These are phyloP conservation scores for Citrus sp. DNA, from an alignment of 345 rosid species.

Conservation along the genomic window DNA sequence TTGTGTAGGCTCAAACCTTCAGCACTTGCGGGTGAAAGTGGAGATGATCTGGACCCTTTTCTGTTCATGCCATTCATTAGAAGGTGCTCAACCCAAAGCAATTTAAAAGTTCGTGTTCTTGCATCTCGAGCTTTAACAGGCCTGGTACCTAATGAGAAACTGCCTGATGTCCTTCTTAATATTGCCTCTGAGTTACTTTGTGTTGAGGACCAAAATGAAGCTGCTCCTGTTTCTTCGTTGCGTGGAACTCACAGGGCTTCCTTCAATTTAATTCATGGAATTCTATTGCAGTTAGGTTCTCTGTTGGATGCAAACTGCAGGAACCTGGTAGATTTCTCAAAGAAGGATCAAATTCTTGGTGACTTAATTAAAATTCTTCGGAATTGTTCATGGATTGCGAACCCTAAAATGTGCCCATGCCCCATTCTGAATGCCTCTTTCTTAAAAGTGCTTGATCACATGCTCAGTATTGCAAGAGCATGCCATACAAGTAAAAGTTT, in stretches of 20 bases:
- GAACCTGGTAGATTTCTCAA: constrained; percentile 66
- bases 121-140: constrained; percentile 92
- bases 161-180: constrained; percentile 48
- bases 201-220: constrained; percentile 12
- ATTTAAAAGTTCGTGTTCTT: constrained; percentile 80
- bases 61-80: constrained; percentile 87
- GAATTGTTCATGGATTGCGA: constrained; percentile 70
- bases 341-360: constrained; percentile 75
- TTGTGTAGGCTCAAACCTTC: constrained; percentile 97
- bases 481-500: constrained; percentile 36
- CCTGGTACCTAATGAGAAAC: constrained; percentile 89
- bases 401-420: constrained; percentile 69
- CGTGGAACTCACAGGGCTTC: constrained; percentile 27
- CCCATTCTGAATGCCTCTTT: constrained; percentile 74
- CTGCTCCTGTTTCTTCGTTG: constrained; percentile 17
- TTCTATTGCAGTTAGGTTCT: constrained; percentile 69
- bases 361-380: constrained; percentile 52
- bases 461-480: constrained; percentile 65
- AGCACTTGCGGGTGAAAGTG: constrained; percentile 76
- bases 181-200: constrained; percentile 70
- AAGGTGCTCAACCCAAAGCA: constrained; percentile 88
- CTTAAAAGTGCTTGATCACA: constrained; percentile 70
- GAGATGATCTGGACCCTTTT: constrained; percentile 91
- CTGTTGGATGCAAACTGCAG: constrained; percentile 84
- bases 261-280: constrained; percentile 77